Base-by-base conservation (phyloP, 768 basidiomycete genomes). In the Termitomyces sp. region DNA sequence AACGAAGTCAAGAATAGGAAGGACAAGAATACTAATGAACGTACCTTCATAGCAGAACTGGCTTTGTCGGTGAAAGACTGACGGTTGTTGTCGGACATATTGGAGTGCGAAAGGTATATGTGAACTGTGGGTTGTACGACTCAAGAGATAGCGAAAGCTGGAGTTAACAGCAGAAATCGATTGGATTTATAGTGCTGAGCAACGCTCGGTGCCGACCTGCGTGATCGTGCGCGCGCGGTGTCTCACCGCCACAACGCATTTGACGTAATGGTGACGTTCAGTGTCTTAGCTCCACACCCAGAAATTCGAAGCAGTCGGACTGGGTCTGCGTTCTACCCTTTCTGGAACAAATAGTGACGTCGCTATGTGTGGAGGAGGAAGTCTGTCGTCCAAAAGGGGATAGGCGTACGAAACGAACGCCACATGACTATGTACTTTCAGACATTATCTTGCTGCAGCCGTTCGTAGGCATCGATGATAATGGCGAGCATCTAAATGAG, bases 1-100 rank as follows among this genome's bases (percentile, higher is more conserved):
- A 56, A 23, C 8, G 46, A 42, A 25, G 27, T 54, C 9, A 46
- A n/a, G 34, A 52, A 12, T 16, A 32, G 34, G 27, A 27, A 37
- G 32, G 12, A 23, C 31, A 32, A 37, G 11, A 25, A 8, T 14
- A 4, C 2, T 5, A 19, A 35, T 25, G 8, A 27, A 52, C 56
- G 1, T 47, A 83, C 82, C 80, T 85, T 83, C 52, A 82, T 3
- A 43, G 79, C 71, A 65, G 82, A 60, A 37, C 65, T 58, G 48
- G 75, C 77, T 73, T 85, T 86, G 76, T 84, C 82, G 65, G 81
- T 80, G 71, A 83, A 70, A 57, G 76, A 78, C 76, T 84, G 82
- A 62, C 84, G 83, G 56, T 69, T 75, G 51, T 74, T 69, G 65
- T 86, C 83, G 66, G 82, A 79, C 82, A 84, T 84, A 61, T 53